Conservation (phyloP, 2,329 filamentous ascomycete species). For the Albifimbria verrucaria region DNA sequence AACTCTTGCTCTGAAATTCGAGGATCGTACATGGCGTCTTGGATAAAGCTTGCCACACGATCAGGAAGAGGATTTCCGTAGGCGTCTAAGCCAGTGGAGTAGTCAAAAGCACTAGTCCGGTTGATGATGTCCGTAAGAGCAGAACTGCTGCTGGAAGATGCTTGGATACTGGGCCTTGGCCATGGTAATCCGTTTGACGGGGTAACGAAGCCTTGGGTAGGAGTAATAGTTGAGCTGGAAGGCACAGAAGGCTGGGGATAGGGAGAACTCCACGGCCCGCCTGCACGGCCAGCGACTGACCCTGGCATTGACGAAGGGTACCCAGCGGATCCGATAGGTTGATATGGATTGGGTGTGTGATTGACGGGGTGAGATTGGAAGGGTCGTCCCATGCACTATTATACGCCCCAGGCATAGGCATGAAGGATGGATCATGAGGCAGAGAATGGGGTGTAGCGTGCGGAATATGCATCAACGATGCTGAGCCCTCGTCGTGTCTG, state of each 20-base stretch:
- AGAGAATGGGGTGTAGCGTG: constrained; percentile 1
- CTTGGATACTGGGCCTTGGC: background rate
- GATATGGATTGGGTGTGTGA: too few relatives aligned
- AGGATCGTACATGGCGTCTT: constrained; percentile 34
- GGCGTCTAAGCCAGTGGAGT: constrained; percentile 27
- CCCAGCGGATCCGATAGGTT: constrained; percentile 1
- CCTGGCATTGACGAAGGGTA: background rate
- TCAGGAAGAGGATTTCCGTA: constrained; percentile 33
- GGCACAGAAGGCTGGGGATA: background rate
- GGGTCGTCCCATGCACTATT: constrained; percentile 15
- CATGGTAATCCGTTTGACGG: background rate
- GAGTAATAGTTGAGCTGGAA: background rate
- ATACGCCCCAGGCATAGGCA: constrained; percentile 6
- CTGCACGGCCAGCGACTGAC: background rate
- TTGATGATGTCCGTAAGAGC: constrained; percentile 32
- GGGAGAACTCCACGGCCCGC: background rate
- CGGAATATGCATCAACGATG: background rate
- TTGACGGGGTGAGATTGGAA: constrained; percentile 2
- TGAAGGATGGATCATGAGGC: background rate
- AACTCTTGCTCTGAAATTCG: constrained; percentile 58
- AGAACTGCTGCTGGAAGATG: constrained; percentile 1
- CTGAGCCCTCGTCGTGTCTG: background rate
- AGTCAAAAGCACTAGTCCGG: constrained; percentile 35
- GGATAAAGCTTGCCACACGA: constrained; percentile 28
- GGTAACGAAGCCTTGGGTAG: background rate